Percentiles rank a stretch among this genome's conserved stretches.
phyloP scores from a whole-genome alignment of 176 grass and related monocot species.

The Bolboschoenus planiculmis region DNA sequence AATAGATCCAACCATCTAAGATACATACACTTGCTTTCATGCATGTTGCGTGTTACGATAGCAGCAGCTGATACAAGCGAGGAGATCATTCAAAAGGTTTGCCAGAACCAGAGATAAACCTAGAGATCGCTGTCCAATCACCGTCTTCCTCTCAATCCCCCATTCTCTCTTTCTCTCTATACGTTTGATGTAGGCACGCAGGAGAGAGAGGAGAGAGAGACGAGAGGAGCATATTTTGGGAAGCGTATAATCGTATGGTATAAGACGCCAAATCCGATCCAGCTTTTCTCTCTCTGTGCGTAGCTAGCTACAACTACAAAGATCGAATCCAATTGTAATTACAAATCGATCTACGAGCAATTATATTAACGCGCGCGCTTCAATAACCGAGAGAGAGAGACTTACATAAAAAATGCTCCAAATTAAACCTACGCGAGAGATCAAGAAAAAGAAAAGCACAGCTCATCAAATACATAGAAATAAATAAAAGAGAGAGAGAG shows the following conservation, averaged over 20 bases:
- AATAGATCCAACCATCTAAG: no score
- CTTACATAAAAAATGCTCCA: constrained; percentile 15
- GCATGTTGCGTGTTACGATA: constrained; percentile 10
- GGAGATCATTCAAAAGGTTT: constrained; percentile 64
- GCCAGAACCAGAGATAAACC: constrained; percentile 61
- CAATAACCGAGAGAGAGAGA: constrained; percentile 10
- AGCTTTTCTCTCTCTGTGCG: constrained; percentile 7
- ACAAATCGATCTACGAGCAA: background rate
- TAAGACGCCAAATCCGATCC: constrained; percentile 27
- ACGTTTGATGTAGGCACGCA: constrained; percentile 10
- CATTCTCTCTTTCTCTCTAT: no score
- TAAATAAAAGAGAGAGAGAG: no score
- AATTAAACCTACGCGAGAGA: constrained; percentile 21
- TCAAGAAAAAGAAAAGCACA: constrained; percentile 20
- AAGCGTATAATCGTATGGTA: constrained; percentile 35
- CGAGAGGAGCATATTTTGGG: constrained; percentile 51
- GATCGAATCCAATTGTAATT: constrained; percentile 4
- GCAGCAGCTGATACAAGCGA: constrained; percentile 37
- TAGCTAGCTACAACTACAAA: no score
- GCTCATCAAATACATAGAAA: background rate
- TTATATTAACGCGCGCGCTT: no score
- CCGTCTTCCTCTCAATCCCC: background rate
- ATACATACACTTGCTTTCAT: no score
- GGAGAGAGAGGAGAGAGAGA: constrained; percentile 9
- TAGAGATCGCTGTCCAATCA: constrained; percentile 68